Conservation (phyloP, 208 protist species). For the Acanthamoeba divionensis region DNA sequence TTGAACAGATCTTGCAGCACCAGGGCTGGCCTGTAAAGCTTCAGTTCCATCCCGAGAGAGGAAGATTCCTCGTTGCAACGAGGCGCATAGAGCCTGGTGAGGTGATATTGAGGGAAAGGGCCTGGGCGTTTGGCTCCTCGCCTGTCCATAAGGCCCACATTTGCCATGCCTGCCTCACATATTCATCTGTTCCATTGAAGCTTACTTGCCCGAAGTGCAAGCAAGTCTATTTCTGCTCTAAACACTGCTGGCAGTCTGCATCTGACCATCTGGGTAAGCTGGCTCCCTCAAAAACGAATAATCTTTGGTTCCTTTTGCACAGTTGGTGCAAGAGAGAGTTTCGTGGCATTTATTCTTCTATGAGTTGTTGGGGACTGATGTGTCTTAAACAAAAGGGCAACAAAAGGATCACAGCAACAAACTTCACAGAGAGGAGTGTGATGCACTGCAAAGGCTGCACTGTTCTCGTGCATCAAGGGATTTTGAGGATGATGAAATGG, state of each 20-base stretch:
- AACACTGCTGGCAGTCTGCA: background rate
- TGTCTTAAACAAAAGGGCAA: background rate
- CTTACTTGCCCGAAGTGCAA: background rate
- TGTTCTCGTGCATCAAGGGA: background rate
- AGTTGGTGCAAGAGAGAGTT: too few relatives aligned
- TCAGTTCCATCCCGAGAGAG: background rate
- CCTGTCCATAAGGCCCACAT: background rate
- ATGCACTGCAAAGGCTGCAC: conserved; percentile 7
- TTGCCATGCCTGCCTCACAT: background rate
- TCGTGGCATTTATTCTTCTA: background rate
- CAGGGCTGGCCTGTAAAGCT: background rate
- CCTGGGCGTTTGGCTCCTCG: background rate
- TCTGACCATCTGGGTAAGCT: background rate
- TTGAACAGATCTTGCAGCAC: too few relatives aligned
- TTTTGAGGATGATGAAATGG: conserved; percentile 13
- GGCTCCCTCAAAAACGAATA: background rate
- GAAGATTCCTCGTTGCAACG: background rate
- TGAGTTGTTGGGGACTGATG: background rate
- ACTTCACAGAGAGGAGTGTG: background rate
- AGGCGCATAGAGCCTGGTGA: background rate
- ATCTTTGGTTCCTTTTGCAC: too few relatives aligned
- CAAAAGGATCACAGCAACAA: background rate
- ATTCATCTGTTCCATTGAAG: background rate
- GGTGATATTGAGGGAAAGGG: background rate
- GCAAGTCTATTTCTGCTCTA: conserved; percentile 12